Conservation (phyloP, 345 rosid genomes). For the rapeseed (Brassica napus) region Da-Ae NC_063452.1:62736501-62737000, state of each 20-base stretch:
- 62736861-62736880: conserved; percentile 88
- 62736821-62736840: conserved; percentile 18
- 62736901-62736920: conserved; percentile 75
- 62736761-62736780: conserved; percentile 72
- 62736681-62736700: conserved; percentile 59
- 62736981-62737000: conserved; percentile 90
- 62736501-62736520: not conserved
- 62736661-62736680: conserved; percentile 85
- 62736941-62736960: conserved; percentile 80
- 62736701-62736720: conserved; percentile 72
- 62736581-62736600: conserved; percentile 45
- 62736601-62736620: conserved; percentile 70
- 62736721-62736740: conserved; percentile 98
- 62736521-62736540: conserved; percentile 27
- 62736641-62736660: conserved; percentile 61
- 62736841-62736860: conserved; percentile 67
- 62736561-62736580: conserved; percentile 43
- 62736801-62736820: conserved; percentile 30
- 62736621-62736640: conserved; percentile 71
- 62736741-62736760: conserved; percentile 77
- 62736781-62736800: no score
- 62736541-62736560: conserved; percentile 21
- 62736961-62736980: conserved; percentile 97
- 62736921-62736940: conserved; percentile 60
- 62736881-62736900: conserved; percentile 55